Evolutionary conservation across 1,284 basidiomycete genomes (phyloP), one percentile per base, ranked within the genome.

Genomic region (Apiotrichum akiyoshidainum): DNA sequence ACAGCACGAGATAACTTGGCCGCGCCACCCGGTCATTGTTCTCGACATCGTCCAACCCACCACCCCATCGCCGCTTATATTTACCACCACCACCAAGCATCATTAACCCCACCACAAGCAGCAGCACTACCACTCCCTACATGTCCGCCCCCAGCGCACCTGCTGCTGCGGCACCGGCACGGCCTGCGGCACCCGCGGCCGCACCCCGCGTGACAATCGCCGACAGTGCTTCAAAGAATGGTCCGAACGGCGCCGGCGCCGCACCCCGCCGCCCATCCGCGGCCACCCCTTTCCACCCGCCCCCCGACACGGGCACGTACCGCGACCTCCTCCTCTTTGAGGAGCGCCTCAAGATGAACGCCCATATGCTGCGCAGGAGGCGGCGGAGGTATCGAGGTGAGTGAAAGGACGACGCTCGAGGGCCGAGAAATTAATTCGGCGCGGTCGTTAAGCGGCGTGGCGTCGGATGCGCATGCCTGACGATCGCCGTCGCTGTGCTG

Each of bases 321-420:
- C 83, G 89, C 48, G 95, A 99, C 75, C 81, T 99, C 33, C 83
- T 98, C 41, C 81, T 93, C 52, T 98, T 99, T 65, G 95, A 99
- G 79, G 94, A 99, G 77, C 83, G 96, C 17, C 84, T 99, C 55
- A 98, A 98, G 79, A 89, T 89, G 52, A 98, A 91, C 74, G 92
- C 92, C 5, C 84, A 87, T 12, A 85, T 84, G 61, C 80, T 98
- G 19, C 86, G 89, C 70, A 82, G 85, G 47, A 83, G 94, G 60
- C 90, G 93, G 75, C 82, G 86, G 50, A 84, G 89, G 67, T 98
- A 98, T 79, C 89, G 92, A 79, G 79, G 93, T 94, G 77, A 70
- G 86, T 85, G 26, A 31, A 3, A 31, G 26, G 3, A 31, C 26
- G 26, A 3, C n/a, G n/a, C n/a, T n/a, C 26, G 26, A 31, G 26